Evolutionary conservation across 805 yeast species (phyloP), one percentile per base, ranked within the genome.

Genomic region (Tetrapisispora phaffii): DNA sequence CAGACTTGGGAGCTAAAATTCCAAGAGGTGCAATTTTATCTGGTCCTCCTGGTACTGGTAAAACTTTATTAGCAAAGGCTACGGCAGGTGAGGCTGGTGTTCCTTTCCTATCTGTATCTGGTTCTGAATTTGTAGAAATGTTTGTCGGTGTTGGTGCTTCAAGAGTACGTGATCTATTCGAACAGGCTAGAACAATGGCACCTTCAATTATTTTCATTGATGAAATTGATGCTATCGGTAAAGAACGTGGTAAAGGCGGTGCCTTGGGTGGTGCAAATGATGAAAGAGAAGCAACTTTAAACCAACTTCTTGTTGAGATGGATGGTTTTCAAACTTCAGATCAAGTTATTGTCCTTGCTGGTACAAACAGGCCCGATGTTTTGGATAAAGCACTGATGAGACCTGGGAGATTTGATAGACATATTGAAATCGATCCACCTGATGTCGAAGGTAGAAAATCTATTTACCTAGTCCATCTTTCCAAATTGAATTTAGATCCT

Each of bases 1-100:
- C 89, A 63, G 78, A 79, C 48, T 72, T 93, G 47, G 99, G 99
- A 34, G 99, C 97, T 34, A 86, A 88, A 63, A 93, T 93, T 53
- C 99, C 99, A 40, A 79, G 97, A 62, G 99, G 99, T 55, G 98
- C 98, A 9, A 86, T 93, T 48, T 70, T 93, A 46, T 84, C 96
- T 1, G 99, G 99, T 41, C 96, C 98, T 16, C 99, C 99, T 42
- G 99, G 99, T 71, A 93, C 98, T 9, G 99, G 99, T 79, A 93
- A 93, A 64, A 93, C 99, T 1, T 71, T 93, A 44, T 70, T 93
- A 42, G 99, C 99, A 12, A 90, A 87, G 62, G 99, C 99, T 5
- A 93, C 97, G 41, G 98, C 98, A 1, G 98, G 98, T 53, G 99
- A 93, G 66, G 98, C 99, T 0, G 95, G 93, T 46, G 98, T 93